phyloP scores from a whole-genome alignment of 495 filamentous ascomycete species.

The Elaphomyces granulatus region DNA sequence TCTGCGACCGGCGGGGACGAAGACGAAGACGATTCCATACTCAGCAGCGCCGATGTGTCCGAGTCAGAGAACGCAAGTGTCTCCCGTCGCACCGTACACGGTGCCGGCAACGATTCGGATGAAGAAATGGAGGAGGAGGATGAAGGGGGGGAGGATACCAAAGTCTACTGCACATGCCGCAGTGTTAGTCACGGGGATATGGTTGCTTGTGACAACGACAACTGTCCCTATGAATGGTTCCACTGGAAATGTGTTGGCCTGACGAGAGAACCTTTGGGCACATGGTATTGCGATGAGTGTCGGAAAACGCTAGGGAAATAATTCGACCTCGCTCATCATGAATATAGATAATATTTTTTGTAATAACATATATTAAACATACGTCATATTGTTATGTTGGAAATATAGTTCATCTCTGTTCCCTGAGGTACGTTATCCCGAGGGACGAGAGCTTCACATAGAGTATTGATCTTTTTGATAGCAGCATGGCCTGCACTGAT shows the following conservation, averaged over 20 bases:
- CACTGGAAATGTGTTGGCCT: constrained; percentile 93
- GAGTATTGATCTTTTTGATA: no score
- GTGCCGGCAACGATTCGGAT: constrained; percentile 12
- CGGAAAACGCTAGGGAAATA: constrained; percentile 42
- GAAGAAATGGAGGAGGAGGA: constrained; percentile 61
- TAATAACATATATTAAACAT: no score
- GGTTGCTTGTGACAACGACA: constrained; percentile 93
- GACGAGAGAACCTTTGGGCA: constrained; percentile 74
- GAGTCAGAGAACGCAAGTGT: constrained; percentile 34
- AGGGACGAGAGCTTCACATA: no score
- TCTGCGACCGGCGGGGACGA: constrained; percentile 45
- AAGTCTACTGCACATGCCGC: constrained; percentile 85
- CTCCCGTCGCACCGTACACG: constrained; percentile 8
- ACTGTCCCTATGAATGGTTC: constrained; percentile 94
- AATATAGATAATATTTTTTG: no score
- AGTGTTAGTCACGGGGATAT: constrained; percentile 91
- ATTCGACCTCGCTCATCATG: background rate
- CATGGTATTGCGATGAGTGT: constrained; percentile 86
- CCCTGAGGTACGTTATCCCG: no score
- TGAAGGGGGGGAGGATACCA: constrained; percentile 75
- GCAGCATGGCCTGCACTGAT: no score
- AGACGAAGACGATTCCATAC: constrained; percentile 49
- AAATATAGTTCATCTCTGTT: background rate
- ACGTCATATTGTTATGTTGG: no score
- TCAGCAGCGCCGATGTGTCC: constrained; percentile 34